These are phyloP conservation scores for Blastobotrys peoriensis DNA, from an alignment of 805 yeast genomes.

Conservation along the genomic window DNA sequence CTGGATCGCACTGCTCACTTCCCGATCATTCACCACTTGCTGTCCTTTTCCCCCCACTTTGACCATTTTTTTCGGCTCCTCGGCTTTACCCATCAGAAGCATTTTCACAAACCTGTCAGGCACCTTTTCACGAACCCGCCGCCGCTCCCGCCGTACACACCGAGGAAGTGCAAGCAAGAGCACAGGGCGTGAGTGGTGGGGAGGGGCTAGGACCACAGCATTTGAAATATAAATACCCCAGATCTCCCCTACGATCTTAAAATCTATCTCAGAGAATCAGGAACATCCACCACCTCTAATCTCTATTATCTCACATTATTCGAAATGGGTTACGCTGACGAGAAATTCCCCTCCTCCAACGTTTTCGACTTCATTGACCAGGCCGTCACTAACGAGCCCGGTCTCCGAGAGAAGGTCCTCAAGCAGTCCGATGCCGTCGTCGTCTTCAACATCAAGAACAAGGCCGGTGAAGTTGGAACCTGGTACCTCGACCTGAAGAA, in stretches of 20 bases:
- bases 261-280: too few species aligned
- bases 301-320: too few species aligned
- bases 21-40: too few species aligned
- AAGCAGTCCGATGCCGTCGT: conserved; percentile 55
- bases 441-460: conserved; percentile 61
- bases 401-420: conserved; percentile 29
- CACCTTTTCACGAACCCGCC: too few species aligned
- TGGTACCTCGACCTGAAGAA: conserved; percentile 68
- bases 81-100: too few species aligned
- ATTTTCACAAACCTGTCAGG: too few species aligned
- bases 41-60: too few species aligned
- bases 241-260: neutral
- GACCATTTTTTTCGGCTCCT: too few species aligned
- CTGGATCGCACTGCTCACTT: too few species aligned
- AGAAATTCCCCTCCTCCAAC: conserved; percentile 33
- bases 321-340: neutral
- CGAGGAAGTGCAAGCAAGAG: neutral
- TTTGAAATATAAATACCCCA: neutral
- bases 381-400: conserved; percentile 27
- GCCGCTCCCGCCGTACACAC: neutral
- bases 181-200: neutral
- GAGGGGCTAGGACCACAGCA: neutral
- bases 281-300: too few species aligned
- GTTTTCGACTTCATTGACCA: conserved; percentile 34
- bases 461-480: conserved; percentile 49